These are phyloP conservation scores for Rhynchosporium agropyri DNA, from an alignment of 2,329 filamentous ascomycete species.

Conservation along the genomic window DNA sequence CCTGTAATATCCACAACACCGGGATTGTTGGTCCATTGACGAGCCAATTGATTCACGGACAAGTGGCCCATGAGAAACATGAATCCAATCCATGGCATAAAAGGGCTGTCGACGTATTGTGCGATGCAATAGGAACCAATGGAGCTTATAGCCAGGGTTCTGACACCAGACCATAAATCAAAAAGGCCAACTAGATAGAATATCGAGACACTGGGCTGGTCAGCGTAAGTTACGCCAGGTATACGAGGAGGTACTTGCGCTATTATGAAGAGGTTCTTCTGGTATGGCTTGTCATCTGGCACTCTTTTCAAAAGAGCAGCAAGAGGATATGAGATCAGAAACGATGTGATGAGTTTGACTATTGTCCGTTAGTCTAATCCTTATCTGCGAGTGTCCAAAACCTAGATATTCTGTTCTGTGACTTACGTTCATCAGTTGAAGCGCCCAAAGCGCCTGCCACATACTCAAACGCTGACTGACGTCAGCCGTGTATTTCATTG, in stretches of 20 bases:
- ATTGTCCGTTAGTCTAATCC: constrained; percentile 13
- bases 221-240: neutral
- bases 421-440: constrained; percentile 65
- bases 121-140: constrained; percentile 82
- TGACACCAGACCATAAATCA: constrained; percentile 83
- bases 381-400: neutral
- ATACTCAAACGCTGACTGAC: constrained; percentile 60
- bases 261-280: constrained; percentile 89
- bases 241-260: constrained; percentile 51
- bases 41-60: constrained; percentile 84
- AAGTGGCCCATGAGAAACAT: constrained; percentile 94
- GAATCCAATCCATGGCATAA: constrained; percentile 98
- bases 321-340: constrained; percentile 89
- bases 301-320: constrained; percentile 87
- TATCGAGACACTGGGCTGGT: constrained; percentile 63
- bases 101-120: constrained; percentile 78
- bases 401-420: neutral
- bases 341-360: constrained; percentile 94
- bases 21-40: constrained; percentile 71
- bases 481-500: constrained; percentile 35
- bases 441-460: constrained; percentile 59
- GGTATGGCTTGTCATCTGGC: constrained; percentile 78
- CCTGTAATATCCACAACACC: constrained; percentile 83
- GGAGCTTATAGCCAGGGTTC: constrained; percentile 78
- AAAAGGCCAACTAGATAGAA: constrained; percentile 96